Percentiles rank a stretch among this genome's conserved stretches.
These are phyloP conservation scores for Clarkia xantiana DNA, from an alignment of 345 rosid genomes.

Conservation along the genomic window DNA sequence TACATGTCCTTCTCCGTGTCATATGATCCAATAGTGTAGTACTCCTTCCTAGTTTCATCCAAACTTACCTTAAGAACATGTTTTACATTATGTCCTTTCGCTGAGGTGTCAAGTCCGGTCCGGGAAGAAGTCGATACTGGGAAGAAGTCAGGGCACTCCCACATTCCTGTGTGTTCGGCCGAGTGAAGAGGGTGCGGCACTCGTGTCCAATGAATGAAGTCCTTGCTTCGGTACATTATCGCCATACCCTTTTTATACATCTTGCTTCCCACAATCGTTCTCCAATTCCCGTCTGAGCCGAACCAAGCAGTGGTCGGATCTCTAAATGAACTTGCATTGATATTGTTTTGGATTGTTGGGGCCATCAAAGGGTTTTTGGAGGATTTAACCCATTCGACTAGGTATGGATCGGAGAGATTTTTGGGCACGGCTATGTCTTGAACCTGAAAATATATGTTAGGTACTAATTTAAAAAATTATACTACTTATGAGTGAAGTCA, in stretches of 20 bases:
- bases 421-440: constrained; percentile 59
- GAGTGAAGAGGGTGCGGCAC: constrained; percentile 19
- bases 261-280: constrained; percentile 41
- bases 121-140: constrained; percentile 13
- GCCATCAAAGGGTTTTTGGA: constrained; percentile 40
- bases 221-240: constrained; percentile 21
- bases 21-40: constrained; percentile 33
- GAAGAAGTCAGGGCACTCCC: constrained; percentile 52
- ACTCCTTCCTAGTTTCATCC: constrained; percentile 20
- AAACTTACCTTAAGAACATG: constrained; percentile 40
- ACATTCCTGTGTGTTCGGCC: constrained; percentile 23
- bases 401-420: constrained; percentile 46
- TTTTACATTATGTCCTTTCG: constrained; percentile 9
- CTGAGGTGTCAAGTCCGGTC: constrained; percentile 26
- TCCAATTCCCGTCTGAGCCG: constrained; percentile 43
- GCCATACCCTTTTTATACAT: constrained; percentile 29
- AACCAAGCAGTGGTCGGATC: constrained; percentile 85
- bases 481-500: too few species aligned
- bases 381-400: constrained; percentile 49
- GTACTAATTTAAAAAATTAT: too few species aligned
- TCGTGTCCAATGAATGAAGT: constrained; percentile 20
- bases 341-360: constrained; percentile 17
- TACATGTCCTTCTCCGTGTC: constrained; percentile 14
- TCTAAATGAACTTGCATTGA: constrained; percentile 50
- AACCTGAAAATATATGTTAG: too few species aligned